Evolutionary conservation across 2,329 filamentous ascomycete species (phyloP), one percentile per base, ranked within the genome.

Genomic region (Rutstroemia sp.): DNA sequence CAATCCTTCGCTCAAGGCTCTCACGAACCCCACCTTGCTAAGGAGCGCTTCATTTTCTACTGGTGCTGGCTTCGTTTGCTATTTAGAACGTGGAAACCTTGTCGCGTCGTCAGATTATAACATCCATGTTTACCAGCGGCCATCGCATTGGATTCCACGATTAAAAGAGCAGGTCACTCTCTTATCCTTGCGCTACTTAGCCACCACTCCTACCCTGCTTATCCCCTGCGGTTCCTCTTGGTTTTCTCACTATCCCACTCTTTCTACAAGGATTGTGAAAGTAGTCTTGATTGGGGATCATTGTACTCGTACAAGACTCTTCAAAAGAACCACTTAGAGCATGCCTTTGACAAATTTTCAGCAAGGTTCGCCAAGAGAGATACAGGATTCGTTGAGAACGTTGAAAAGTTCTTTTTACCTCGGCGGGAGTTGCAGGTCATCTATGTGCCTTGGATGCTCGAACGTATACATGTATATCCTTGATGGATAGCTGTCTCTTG

Each of bases 131-230:
- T 55, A 34, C 46, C 53, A 55, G 16, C 44, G 19, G 25, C 53
- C 60, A 61, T 62, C 56, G 61, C 60, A 58, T 63, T 60, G 60
- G 59, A 57, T 61, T 57, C 42, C 49, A 45, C 52, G 50, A 50
- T 25, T 34, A 19, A 38, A 12, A 45, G 53, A 21, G 38, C 53
- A 48, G 53, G 38, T 51, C 53, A 34, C 53, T 55, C 36, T 45
- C 19, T 10, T 51, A 55, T 55, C 53, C 53, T 51, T 55, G 53
- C 53, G 53, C 50, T 51, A 44, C 53, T 51, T 38, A 27, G 25
- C 53, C 53, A 55, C 14, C 16, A 21, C 21, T 40, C 36, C 48
- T 54, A 12, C 27, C 42, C 25, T 48, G 25, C n/a, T 48, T 4
- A 42, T 42, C 17, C 39, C 39, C 39, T 42, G 39, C 16, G 16